Base-by-base conservation (phyloP, 106 monocot species). In the Ottelia alismoides region DNA sequence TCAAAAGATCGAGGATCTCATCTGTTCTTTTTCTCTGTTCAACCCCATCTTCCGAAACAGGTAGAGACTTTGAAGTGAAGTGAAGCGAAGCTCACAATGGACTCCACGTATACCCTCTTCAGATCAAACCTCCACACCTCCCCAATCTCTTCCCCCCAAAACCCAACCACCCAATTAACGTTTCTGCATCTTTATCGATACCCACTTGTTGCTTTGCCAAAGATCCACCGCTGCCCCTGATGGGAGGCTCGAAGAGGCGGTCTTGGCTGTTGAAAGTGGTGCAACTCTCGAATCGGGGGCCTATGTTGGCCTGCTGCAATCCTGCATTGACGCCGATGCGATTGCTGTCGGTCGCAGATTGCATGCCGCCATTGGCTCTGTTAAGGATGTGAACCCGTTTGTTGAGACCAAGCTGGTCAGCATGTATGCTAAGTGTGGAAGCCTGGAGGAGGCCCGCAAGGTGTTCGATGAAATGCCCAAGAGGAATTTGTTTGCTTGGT, bases 371-470 rank as follows among this genome's bases (percentile, higher is more conserved):
- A 27, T 82, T 32, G 53, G 29, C 19, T 61, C 55, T 0, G 65
- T 82, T 0, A 59, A 46, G 18, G 64, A 67, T 45, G 32, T 49
- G 9, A 69, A 70, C 62, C 64, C 72, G 12, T 73, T 76, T 54
- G 68, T 92, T 0, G 71, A 63, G 58, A 82, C 92, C 52, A 92
- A 85, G 49, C 70, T 92, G 3, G 81, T 92, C 16, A 82, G 85
- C 63, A 92, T 92, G 92, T 92, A 86, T 20, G 76, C 85, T 0
- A 92, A 92, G 62, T 92, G 92, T 28, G 86, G 92, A 11, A 71
- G 65, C 31, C 61, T 92, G 49, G 67, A 71, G 0, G 78, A 92
- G 10, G 85, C 92, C 44, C 81, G 92, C 53, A 18, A 51, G 11
- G 82, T 92, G 74, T 92, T 92, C 44, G 71, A 70, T n/a, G 52